Evolutionary conservation across 352 stramenopile species (phyloP), one percentile per base, ranked within the genome.

Genomic region (Phytophthora gonapodyides): DNA sequence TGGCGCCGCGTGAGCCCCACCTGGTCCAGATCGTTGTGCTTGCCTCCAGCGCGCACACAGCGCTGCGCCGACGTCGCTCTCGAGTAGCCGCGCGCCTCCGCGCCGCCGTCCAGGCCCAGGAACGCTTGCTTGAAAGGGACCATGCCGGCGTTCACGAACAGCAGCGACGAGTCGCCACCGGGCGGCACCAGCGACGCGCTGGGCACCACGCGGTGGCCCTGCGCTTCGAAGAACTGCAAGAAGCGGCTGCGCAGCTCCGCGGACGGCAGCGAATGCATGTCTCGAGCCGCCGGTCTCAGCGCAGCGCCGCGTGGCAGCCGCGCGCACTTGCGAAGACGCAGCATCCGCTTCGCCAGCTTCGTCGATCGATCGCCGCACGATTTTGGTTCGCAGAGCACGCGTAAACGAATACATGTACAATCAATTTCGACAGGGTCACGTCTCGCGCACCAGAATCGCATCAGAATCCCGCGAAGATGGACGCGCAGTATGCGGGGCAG

Each of bases 21-120:
- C 73, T 99, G 96, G 61, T 99, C 97, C 43, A 99, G 76, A 76
- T 99, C 97, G 73, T 99, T 99, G 79, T 99, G 96, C 76, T 99
- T 99, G 47, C 97, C 96, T 43, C 96, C 96, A 5, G 97, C 97
- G 57, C 96, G 91, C 61, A 99, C 98, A 60, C 96, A 99, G 42
- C 98, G 98, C 73, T 99, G 97, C 30, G 88, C 92, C 55, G 98
- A 99, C 6, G 87, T 88, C 11, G 96, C 96, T 51, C 91, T 91
- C 17, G 79, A 93, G 31, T 98, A 91, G 17, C 74, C 82, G 0
- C 83, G 72, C 70, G 91, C 87, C 49, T 89, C 78, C 27, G 88
- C 71, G n/a, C 80, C 82, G 7, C 61, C 62, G 16, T 75, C 67
- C 9, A 68, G 3, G 10, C 57, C 67, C 0, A 97, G 87, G 63